phyloP scores from a whole-genome alignment of 768 basidiomycete species.

The Boletus insuetus region DNA sequence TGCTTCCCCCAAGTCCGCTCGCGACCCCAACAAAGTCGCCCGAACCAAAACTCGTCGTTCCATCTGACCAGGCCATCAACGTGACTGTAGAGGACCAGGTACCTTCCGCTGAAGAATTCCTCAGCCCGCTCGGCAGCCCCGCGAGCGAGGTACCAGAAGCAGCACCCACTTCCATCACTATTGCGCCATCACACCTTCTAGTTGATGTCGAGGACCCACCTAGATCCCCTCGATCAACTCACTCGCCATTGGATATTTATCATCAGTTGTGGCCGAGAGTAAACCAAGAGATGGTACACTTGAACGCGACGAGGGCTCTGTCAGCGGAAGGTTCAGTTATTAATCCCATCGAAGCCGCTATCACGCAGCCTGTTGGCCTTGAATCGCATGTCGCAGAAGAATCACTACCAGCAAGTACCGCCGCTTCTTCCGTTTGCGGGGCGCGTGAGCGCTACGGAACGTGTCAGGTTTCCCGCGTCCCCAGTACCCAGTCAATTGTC shows the following conservation, averaged over 20 bases:
- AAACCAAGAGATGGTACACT: constrained; percentile 36
- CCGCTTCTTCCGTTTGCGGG: constrained; percentile 9
- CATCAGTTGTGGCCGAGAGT: constrained; percentile 35
- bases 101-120: constrained; percentile 20
- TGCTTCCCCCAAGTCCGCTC: not conserved
- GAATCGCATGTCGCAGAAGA: constrained; percentile 34
- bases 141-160: not conserved
- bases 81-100: not conserved
- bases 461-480: constrained; percentile 2
- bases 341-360: not conserved
- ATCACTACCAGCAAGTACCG: constrained; percentile 25
- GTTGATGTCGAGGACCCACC: constrained; percentile 6
- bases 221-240: constrained; percentile 8
- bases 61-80: not conserved
- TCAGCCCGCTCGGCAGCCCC: constrained; percentile 23
- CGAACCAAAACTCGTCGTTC: not conserved
- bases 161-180: not conserved
- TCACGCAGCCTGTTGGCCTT: not conserved
- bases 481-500: constrained; percentile 26
- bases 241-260: constrained; percentile 17
- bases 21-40: not conserved
- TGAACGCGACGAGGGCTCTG: constrained; percentile 18
- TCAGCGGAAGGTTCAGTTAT: not conserved
- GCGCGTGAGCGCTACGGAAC: not conserved
- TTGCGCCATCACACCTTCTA: constrained; percentile 4